These are phyloP conservation scores for Phytophthora sp. DNA, from an alignment of 352 stramenopile species.

Conservation along the genomic window DNA sequence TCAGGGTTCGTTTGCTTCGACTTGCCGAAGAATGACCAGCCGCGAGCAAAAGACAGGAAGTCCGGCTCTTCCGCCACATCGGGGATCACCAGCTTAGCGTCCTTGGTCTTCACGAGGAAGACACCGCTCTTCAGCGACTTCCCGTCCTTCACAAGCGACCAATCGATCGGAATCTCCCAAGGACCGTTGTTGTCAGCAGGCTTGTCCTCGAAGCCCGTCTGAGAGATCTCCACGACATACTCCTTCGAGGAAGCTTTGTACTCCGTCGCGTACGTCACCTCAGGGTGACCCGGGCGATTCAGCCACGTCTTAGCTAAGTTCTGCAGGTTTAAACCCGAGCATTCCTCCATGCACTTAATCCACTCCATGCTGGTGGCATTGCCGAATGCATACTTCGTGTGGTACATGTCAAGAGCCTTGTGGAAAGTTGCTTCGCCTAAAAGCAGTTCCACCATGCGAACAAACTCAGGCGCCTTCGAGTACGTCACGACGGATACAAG, in stretches of 20 bases:
- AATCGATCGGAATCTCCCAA: constrained; percentile 82
- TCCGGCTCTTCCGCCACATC: constrained; percentile 60
- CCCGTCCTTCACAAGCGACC: constrained; percentile 71
- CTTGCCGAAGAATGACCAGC: constrained; percentile 85
- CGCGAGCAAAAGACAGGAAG: constrained; percentile 75
- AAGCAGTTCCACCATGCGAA: constrained; percentile 80
- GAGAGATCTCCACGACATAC: constrained; percentile 63
- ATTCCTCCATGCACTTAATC: constrained; percentile 83
- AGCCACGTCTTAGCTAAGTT: constrained; percentile 77
- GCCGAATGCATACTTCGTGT: constrained; percentile 74
- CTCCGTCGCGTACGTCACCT: constrained; percentile 63
- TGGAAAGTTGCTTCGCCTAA: constrained; percentile 70
- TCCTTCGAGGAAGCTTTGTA: constrained; percentile 60
- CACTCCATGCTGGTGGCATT: constrained; percentile 81
- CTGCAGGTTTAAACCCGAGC: constrained; percentile 62
- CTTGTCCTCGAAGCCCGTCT: constrained; percentile 78
- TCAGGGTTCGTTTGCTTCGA: constrained; percentile 67
- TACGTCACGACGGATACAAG: constrained; percentile 82
- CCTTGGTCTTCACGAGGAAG: constrained; percentile 66
- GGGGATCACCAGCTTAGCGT: constrained; percentile 56
- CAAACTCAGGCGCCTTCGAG: constrained; percentile 80
- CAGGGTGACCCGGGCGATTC: constrained; percentile 72
- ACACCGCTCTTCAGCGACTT: constrained; percentile 65
- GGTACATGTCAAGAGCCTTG: constrained; percentile 79
- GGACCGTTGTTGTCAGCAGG: constrained; percentile 68